phyloP scores from a whole-genome alignment of 2,329 filamentous ascomycete genomes.

The Neopestalotiopsis sp. region DNA sequence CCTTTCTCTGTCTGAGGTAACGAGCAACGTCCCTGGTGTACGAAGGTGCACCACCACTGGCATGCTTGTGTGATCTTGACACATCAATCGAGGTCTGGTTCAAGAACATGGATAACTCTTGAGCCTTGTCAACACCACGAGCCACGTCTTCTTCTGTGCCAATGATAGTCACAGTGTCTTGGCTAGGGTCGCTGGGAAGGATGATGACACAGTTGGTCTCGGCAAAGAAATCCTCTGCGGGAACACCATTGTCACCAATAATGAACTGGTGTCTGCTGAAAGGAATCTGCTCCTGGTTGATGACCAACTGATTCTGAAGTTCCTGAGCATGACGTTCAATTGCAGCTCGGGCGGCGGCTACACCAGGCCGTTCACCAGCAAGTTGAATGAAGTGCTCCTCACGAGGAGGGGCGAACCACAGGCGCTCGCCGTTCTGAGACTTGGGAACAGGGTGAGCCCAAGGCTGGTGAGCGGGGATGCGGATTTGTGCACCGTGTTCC shows the following conservation, averaged over 20 bases:
- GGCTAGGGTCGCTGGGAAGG: conserved; percentile 77
- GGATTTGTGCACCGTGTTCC: conserved; percentile 77
- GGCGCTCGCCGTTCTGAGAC: conserved; percentile 65
- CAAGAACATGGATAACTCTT: conserved; percentile 88
- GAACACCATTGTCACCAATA: conserved; percentile 80
- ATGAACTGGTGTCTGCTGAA: conserved; percentile 94
- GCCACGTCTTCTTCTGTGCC: conserved; percentile 78
- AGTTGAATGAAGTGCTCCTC: conserved; percentile 80
- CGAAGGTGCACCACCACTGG: conserved; percentile 71
- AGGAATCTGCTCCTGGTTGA: conserved; percentile 82
- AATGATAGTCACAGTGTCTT: conserved; percentile 83
- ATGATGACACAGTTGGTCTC: conserved; percentile 92
- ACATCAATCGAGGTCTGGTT: conserved; percentile 84
- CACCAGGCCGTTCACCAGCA: conserved; percentile 82
- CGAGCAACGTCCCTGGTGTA: conserved; percentile 88
- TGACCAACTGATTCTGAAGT: conserved; percentile 74
- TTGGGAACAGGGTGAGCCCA: conserved; percentile 74
- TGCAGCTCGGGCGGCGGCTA: conserved; percentile 78
- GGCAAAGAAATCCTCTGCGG: conserved; percentile 83
- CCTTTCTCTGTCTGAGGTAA: conserved; percentile 82
- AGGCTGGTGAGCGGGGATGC: conserved; percentile 81
- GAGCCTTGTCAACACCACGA: conserved; percentile 78
- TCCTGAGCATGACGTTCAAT: conserved; percentile 81
- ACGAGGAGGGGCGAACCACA: conserved; percentile 73
- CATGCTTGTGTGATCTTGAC: conserved; percentile 76